Percentiles rank a stretch among this genome's conserved stretches.
Evolutionary conservation across 1,139 yeast species (phyloP).

Genomic region (Debaryomyces subglobosus): DNA sequence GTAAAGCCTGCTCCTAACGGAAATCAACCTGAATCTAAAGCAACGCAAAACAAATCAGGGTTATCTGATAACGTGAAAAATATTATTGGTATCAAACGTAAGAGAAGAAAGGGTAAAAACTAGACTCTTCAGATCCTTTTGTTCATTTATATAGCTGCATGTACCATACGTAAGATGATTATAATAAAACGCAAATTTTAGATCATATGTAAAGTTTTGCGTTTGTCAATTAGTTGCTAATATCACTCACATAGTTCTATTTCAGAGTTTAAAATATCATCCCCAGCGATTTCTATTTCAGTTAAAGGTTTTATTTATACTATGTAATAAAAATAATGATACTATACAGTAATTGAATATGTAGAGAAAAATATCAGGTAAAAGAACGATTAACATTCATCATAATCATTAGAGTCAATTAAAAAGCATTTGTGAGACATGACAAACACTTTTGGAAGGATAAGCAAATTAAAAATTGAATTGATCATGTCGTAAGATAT

Average conservation of each 20-base stretch:
- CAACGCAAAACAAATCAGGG: slow-evolving; percentile 37
- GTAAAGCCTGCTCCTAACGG: slow-evolving; percentile 14
- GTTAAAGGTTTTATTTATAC: neutral
- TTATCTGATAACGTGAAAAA: slow-evolving; percentile 59
- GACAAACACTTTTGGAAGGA: neutral
- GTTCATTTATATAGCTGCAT: slow-evolving; percentile 2
- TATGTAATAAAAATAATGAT: slow-evolving; percentile 7
- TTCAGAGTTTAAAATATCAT: no score
- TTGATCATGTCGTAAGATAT: neutral
- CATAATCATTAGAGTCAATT: slow-evolving; percentile 13
- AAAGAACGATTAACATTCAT: slow-evolving; percentile 10
- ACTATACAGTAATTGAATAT: slow-evolving; percentile 6
- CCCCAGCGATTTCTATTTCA: neutral
- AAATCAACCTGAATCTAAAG: slow-evolving; percentile 12
- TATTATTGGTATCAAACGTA: slow-evolving; percentile 70
- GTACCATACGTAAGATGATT: neutral
- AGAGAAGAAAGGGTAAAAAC: slow-evolving; percentile 57
- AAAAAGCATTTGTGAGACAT: neutral
- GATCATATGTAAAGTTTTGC: neutral
- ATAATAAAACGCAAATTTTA: neutral
- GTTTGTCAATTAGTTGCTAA: no score
- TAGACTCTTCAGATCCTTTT: slow-evolving; percentile 14
- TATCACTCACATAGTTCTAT: no score
- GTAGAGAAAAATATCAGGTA: slow-evolving; percentile 3
- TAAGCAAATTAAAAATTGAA: neutral